phyloP scores from a whole-genome alignment of 768 basidiomycete genomes.

The Pluteus cervinus region DNA sequence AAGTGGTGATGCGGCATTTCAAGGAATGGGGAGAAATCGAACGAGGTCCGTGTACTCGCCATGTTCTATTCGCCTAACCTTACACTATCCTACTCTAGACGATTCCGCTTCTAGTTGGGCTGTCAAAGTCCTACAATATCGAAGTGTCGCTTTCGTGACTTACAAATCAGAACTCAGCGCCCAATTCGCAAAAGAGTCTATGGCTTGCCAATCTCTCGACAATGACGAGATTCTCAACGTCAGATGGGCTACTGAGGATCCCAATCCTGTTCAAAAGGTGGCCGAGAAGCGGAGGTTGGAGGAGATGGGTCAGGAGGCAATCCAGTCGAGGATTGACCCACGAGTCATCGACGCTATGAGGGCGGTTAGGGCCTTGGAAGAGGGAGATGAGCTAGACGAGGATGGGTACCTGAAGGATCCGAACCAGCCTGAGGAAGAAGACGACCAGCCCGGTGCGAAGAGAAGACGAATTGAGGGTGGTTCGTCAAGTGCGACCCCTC shows the following conservation, averaged over 20 bases:
- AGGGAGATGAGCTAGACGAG: conserved; percentile 51
- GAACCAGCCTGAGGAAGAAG: conserved; percentile 27
- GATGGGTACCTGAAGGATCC: no score
- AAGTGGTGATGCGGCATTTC: conserved; percentile 87
- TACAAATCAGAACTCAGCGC: conserved; percentile 82
- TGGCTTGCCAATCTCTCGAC: conserved; percentile 97
- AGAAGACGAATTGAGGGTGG: conserved; percentile 27
- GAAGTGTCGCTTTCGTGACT: conserved; percentile 96
- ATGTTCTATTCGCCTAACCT: not conserved
- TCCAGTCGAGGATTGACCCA: conserved; percentile 79
- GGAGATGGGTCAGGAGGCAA: conserved; percentile 81
- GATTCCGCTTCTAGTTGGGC: conserved; percentile 8
- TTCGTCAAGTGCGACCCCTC: conserved; percentile 16
- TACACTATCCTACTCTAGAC: not conserved
- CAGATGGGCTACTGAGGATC: conserved; percentile 98
- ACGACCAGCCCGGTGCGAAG: conserved; percentile 26
- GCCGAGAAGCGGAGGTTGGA: conserved; percentile 81
- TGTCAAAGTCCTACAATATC: conserved; percentile 91
- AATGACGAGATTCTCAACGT: conserved; percentile 98
- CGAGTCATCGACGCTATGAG: conserved; percentile 86
- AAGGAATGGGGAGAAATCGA: conserved; percentile 95
- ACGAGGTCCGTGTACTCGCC: conserved; percentile 54
- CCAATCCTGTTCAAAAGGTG: conserved; percentile 87
- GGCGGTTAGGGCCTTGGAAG: conserved; percentile 82
- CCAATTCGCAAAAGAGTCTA: conserved; percentile 96